Evolutionary conservation across 257 asterid genomes (phyloP).

Genomic region (Nyctanthes arbortristis): DNA sequence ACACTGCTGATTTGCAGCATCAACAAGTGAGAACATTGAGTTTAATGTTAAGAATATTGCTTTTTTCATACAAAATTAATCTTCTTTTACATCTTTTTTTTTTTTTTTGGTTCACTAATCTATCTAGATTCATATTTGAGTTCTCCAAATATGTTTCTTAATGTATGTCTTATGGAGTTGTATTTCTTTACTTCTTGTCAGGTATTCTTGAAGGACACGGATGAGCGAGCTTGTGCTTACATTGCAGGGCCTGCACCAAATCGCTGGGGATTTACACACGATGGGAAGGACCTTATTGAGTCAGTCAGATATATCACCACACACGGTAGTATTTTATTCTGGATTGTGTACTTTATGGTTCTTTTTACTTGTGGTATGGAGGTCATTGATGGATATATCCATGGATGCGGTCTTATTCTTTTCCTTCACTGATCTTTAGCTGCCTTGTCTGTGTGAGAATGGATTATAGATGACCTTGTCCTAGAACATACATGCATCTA

Average conservation of each 20-base stretch:
- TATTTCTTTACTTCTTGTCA: slow-evolving; percentile 36
- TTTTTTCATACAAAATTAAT: slow-evolving; percentile 16
- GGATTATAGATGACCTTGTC: background rate
- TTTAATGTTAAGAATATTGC: background rate
- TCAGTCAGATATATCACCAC: slow-evolving; percentile 40
- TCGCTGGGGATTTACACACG: slow-evolving; percentile 93
- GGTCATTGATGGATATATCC: background rate
- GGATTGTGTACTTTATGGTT: background rate
- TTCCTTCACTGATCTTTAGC: too few relatives aligned
- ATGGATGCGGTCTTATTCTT: too few relatives aligned
- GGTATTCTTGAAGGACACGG: slow-evolving; percentile 96
- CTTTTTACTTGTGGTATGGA: slow-evolving; percentile 9
- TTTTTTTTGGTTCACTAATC: slow-evolving; percentile 20
- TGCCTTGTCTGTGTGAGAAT: background rate
- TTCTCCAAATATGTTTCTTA: slow-evolving; percentile 18
- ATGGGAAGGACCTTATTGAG: slow-evolving; percentile 76
- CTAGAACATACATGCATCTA: too few relatives aligned
- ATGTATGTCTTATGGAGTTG: background rate
- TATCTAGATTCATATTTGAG: slow-evolving; percentile 3
- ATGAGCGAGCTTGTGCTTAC: slow-evolving; percentile 98
- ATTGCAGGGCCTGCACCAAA: slow-evolving; percentile 99
- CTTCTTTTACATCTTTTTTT: slow-evolving; percentile 1
- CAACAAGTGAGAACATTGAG: slow-evolving; percentile 89
- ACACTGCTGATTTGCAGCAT: slow-evolving; percentile 74
- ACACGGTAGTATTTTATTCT: slow-evolving; percentile 51